Conservation (phyloP, 805 yeast genomes). For the Suhomyces faveliae region DNA sequence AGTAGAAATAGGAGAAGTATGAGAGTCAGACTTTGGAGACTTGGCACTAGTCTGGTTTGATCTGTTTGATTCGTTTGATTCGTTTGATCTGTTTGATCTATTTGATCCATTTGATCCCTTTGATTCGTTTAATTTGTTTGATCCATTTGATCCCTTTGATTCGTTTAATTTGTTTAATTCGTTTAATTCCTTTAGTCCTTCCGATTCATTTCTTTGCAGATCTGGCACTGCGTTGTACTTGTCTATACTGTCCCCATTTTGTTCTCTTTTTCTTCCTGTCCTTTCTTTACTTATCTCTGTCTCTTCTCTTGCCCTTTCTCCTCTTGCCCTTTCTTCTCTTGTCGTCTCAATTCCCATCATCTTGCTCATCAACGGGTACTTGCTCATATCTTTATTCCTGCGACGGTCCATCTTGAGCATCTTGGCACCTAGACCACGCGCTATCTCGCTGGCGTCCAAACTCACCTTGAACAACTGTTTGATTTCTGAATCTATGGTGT, state of each 20-base stretch:
- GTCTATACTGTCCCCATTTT: too few species aligned
- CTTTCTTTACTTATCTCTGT: not conserved
- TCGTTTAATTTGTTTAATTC: too few species aligned
- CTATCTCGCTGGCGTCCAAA: slow-evolving; percentile 13
- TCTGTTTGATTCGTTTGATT: too few species aligned
- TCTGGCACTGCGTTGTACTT: too few species aligned
- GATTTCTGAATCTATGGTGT: slow-evolving; percentile 9
- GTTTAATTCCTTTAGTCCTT: too few species aligned
- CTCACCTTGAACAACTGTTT: slow-evolving; percentile 5
- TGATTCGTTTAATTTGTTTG: too few species aligned
- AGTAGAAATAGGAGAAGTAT: too few species aligned
- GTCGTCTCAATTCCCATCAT: not conserved
- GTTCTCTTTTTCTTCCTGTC: not conserved
- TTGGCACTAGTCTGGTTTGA: too few species aligned
- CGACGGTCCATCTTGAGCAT: not conserved
- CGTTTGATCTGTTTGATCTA: too few species aligned
- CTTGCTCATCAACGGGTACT: not conserved
- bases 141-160: too few species aligned
- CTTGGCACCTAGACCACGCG: slow-evolving; percentile 4
- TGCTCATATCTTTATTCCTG: not conserved
- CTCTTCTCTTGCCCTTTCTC: not conserved
- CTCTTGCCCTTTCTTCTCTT: not conserved
- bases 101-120: too few species aligned
- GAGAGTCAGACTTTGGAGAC: too few species aligned
- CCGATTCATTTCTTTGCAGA: not conserved